These are phyloP conservation scores for Calonectria pteridis DNA, from an alignment of 2,329 filamentous ascomycete genomes.

Conservation along the genomic window DNA sequence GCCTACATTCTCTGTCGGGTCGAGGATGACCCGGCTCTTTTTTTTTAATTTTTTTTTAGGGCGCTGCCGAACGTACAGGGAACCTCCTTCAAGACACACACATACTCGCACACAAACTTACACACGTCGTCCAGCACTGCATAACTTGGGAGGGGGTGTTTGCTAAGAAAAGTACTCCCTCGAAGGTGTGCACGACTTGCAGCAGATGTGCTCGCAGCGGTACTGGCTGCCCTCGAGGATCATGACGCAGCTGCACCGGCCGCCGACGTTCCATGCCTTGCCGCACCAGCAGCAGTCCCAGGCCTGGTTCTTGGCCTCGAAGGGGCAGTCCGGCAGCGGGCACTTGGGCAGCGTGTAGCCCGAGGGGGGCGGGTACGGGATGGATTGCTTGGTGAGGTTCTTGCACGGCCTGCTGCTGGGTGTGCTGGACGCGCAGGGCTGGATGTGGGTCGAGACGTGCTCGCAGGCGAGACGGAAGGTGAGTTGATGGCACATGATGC, in stretches of 20 bases:
- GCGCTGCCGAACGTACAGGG: not conserved
- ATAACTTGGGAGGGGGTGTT: not conserved
- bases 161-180: constrained; percentile 44
- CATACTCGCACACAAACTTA: not conserved
- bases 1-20: not conserved
- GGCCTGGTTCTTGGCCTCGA: constrained; percentile 60
- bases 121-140: not conserved
- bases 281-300: constrained; percentile 71
- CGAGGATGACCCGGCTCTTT: not conserved
- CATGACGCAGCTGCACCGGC: constrained; percentile 66
- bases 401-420: constrained; percentile 54
- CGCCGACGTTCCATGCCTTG: constrained; percentile 63
- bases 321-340: constrained; percentile 62
- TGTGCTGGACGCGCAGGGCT: constrained; percentile 59
- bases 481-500: constrained; percentile 63
- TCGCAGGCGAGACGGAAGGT: constrained; percentile 65
- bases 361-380: constrained; percentile 62
- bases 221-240: constrained; percentile 62
- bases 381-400: constrained; percentile 56
- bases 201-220: constrained; percentile 68
- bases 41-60: not conserved
- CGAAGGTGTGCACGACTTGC: constrained; percentile 61
- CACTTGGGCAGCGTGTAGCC: constrained; percentile 58
- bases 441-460: constrained; percentile 60
- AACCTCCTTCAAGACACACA: not conserved